Evolutionary conservation across 2,329 filamentous ascomycete genomes (phyloP), one percentile per base, ranked within the genome.

Genomic region (Amphichorda felina): DNA sequence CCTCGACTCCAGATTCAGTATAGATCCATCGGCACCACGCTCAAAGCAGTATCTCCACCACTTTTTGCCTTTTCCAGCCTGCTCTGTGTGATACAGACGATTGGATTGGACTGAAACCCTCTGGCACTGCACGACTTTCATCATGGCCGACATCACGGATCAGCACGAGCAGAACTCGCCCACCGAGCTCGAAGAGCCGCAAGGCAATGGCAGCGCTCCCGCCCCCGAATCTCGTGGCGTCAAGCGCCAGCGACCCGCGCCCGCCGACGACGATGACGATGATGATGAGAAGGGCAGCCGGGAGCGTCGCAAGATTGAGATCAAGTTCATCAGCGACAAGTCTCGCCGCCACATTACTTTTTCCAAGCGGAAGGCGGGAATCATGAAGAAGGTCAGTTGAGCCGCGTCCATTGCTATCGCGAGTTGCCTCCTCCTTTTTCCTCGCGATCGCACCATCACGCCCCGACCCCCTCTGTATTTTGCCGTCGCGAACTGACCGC

Each of bases 271-370:
- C 56, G 91, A 96, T 47, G 89, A 96, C 46, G 91, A 96, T 45
- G 88, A 96, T 50, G 88, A 94, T 50, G 89, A 95, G 62, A 96
- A 96, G 77, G 86, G 86, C 44, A 87, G 87, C 55, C 88, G 91
- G 63, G 91, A 96, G 75, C 82, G 91, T 57, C 80, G 91, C 67
- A 98, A 98, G 82, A 98, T 98, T 54, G 91, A 98, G 66, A 98
- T 98, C 69, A 98, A 98, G 75, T 98, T 98, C 68, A 98, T 98
- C 63, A 89, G 88, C 64, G 91, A 98, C 67, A 98, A 98, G 72
- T 96, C 89, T 66, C 87, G 91, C 66, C 83, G 91, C 44, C 91
- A 98, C 70, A 98, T 96, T 59, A 96, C 91, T 53, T 96, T 98
- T 63, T 96, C 89, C 50, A 98, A 98, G 79, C 86, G 91, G 61